Evolutionary conservation across 192 early-diverging fungal genomes (phyloP), one percentile per base, ranked within the genome.

Genomic region (Irineochytrium annulatum): DNA sequence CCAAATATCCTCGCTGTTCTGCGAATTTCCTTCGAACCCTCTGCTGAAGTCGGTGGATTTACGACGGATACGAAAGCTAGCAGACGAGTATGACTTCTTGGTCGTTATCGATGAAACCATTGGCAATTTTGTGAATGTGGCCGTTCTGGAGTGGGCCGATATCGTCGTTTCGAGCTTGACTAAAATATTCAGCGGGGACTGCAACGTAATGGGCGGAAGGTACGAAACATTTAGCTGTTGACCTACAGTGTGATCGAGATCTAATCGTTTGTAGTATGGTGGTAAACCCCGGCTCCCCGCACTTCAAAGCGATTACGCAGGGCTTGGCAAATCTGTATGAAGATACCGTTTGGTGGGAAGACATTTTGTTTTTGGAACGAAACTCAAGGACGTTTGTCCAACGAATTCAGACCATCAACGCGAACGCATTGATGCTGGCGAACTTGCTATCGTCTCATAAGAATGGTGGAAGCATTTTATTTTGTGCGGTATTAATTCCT

Each of bases 151-250:
- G 57, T 89, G 78, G 77, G 89, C 89, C 1, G 93, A 98, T 66
- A 75, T 94, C 8, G 82, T 94, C 1, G 93, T 95, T 16, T 89
- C 91, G 16, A 92, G 90, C 45, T 71, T 98, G 55, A 94, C 95
- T 13, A 98, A 98, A 76, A 82, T 96, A 46, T 98, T 98, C 64
- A 87, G 84, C 68, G 94, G 94, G 34, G 95, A 96, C 72, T 87
- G 87, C 70, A 95, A 98, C 71, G 94, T 95, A 17, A 98, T 97
- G 94, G 95, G 89, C 54, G 95, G 95, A 51, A 91, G 93, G 87
- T 88, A 80, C 34, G 71, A 77, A 43, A 27, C 26, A 26, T 33
- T n/a, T 52, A 3, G 34, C 31, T 35, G 28, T 1, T 71, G 28
- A 71, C 3, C 28, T 44, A 1, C 30, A 2, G 30, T n/a, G 24